These are phyloP conservation scores for Chaetomium sp. DNA, from an alignment of 2,329 filamentous ascomycete species.

Conservation along the genomic window DNA sequence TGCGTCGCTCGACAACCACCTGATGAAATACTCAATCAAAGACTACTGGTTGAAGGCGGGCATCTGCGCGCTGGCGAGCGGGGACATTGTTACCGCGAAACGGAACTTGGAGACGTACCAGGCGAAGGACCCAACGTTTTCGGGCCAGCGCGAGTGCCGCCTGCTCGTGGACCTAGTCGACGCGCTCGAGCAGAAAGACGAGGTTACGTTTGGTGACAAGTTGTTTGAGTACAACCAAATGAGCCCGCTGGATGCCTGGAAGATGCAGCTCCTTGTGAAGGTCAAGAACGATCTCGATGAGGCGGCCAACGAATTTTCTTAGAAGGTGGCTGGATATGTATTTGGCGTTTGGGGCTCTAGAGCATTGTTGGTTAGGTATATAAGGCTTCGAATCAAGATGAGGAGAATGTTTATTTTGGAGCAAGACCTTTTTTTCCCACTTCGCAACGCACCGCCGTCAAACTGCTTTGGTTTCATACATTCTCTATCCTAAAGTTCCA, in stretches of 20 bases:
- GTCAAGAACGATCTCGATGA: constrained; percentile 78
- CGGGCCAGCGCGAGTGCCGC: constrained; percentile 71
- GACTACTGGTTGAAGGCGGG: constrained; percentile 93
- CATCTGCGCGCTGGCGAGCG: constrained; percentile 72
- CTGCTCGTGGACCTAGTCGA: constrained; percentile 71
- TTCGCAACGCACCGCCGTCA: neutral
- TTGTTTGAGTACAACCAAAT: constrained; percentile 86
- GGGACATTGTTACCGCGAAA: constrained; percentile 70
- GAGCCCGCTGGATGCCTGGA: constrained; percentile 95
- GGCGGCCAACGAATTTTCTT: constrained; percentile 34
- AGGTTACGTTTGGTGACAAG: constrained; percentile 78
- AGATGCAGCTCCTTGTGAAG: constrained; percentile 75
- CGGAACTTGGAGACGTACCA: constrained; percentile 76
- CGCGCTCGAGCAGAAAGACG: constrained; percentile 69
- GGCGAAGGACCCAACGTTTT: constrained; percentile 72
- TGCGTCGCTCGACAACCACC: constrained; percentile 75
- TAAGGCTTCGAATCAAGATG: neutral
- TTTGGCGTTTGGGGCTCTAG: constrained; percentile 16
- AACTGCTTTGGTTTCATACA: no score
- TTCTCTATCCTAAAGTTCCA: no score
- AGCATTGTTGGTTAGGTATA: neutral
- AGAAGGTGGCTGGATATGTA: constrained; percentile 1
- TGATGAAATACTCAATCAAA: constrained; percentile 92
- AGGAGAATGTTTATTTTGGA: neutral
- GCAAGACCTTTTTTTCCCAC: neutral